Percentiles rank a stretch among this genome's conserved stretches.
These are phyloP conservation scores for Xylaria curta DNA, from an alignment of 495 filamentous ascomycete species.

Conservation along the genomic window DNA sequence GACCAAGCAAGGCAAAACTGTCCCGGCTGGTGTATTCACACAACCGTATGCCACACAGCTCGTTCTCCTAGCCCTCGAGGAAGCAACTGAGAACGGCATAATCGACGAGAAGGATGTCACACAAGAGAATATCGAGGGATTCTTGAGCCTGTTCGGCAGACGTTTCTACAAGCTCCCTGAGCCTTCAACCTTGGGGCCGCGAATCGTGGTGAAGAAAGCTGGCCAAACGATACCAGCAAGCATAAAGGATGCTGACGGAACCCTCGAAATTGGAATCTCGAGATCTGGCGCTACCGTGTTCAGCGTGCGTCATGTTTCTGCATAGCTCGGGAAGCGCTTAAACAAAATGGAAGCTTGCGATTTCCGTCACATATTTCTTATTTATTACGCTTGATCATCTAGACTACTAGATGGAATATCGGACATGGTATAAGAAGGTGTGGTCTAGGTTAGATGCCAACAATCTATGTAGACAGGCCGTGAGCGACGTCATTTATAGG, in stretches of 20 bases:
- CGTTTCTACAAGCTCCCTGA: constrained; percentile 69
- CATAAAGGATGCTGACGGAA: constrained; percentile 53
- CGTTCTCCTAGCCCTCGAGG: constrained; percentile 75
- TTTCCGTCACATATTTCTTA: background rate
- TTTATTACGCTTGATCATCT: background rate
- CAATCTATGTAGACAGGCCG: too few relatives aligned
- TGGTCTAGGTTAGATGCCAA: background rate
- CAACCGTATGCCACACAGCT: constrained; percentile 83
- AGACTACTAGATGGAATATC: background rate
- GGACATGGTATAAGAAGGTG: background rate
- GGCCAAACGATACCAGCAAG: constrained; percentile 63
- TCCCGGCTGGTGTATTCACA: constrained; percentile 83
- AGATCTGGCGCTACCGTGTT: constrained; percentile 49
- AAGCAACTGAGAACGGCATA: constrained; percentile 69
- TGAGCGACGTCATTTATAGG: constrained; percentile 10
- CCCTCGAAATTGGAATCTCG: constrained; percentile 73
- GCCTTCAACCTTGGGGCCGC: constrained; percentile 50
- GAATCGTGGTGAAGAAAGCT: constrained; percentile 67
- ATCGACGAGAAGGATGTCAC: constrained; percentile 73
- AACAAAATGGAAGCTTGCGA: background rate
- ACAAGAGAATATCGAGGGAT: constrained; percentile 71
- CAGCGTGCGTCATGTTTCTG: constrained; percentile 27
- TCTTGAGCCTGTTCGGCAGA: constrained; percentile 76
- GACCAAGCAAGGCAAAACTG: constrained; percentile 65
- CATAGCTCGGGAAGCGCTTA: background rate